Evolutionary conservation across 805 yeast genomes (phyloP).

Genomic region (Lachancea mirantina): DNA sequence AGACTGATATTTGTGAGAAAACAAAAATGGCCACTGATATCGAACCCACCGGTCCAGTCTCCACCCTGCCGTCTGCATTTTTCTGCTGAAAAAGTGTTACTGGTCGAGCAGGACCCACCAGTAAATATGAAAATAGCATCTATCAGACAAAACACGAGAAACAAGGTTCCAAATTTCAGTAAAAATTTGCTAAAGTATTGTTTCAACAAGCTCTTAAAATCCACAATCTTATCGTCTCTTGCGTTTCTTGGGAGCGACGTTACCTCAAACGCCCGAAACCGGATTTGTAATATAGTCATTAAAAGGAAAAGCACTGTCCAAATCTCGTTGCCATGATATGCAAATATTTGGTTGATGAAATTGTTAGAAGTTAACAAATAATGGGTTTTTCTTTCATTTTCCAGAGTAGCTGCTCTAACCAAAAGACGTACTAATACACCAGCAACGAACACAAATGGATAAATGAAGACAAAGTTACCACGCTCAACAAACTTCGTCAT

Average conservation of each 20-base stretch:
- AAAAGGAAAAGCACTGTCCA: constrained; percentile 23
- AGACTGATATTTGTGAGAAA: constrained; percentile 38
- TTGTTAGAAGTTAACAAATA: constrained; percentile 25
- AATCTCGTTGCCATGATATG: constrained; percentile 30
- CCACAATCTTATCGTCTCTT: constrained; percentile 1
- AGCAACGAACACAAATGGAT: constrained; percentile 14
- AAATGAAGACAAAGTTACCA: constrained; percentile 7
- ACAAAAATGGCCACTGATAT: constrained; percentile 48
- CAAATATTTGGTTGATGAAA: constrained; percentile 30
- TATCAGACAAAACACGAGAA: constrained; percentile 24
- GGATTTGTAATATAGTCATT: constrained; percentile 17
- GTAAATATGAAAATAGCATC: constrained; percentile 29
- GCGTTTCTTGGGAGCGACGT: constrained; percentile 14
- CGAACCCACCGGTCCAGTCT: constrained; percentile 45
- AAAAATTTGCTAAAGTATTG: constrained; percentile 22
- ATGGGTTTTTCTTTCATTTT: constrained; percentile 13
- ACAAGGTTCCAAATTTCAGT: constrained; percentile 21
- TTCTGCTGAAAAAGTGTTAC: constrained; percentile 27
- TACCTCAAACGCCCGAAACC: constrained; percentile 7
- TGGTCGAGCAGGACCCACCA: constrained; percentile 30
- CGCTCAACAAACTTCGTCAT: constrained; percentile 5
- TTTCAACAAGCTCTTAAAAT: constrained; percentile 10
- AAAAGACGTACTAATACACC: constrained; percentile 18
- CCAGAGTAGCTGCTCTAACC: constrained; percentile 15
- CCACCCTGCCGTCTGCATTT: constrained; percentile 29